Evolutionary conservation across 441 rosid species (phyloP), one percentile per base, ranked within the genome.

Genomic region (Omphalea diandra): DNA sequence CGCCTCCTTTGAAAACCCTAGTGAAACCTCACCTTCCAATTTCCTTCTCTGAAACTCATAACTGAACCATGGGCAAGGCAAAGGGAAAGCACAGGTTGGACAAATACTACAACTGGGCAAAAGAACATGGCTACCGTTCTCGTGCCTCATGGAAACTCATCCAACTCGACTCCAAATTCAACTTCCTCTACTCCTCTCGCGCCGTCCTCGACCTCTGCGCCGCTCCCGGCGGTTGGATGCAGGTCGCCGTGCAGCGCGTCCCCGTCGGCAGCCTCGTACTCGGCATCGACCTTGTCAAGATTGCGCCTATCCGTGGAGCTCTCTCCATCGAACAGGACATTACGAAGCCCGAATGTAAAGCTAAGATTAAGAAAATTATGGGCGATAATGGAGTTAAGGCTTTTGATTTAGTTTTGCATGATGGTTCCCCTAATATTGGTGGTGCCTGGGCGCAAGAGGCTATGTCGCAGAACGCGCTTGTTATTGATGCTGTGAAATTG

Each of bases 191-290:
- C 67, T 75, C 87, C 22, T 75, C 97, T 2, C 88, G 75, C 49
- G 90, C 89, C 49, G 93, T 91, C 52, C 97, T 94, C 81, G 97
- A 90, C 69, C 97, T 91, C 64, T 91, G 97, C 76, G 97, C 98
- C 78, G 97, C 97, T 56, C 95, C 96, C 1, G 97, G 95, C 4
- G 93, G 98, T 31, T 90, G 98, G 98, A 91, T 91, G 98, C 98
- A 91, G 70, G 93, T 94, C 17, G 96, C 91, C 43, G 91, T 88
- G 24, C 80, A 87, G 87, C 90, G 90, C 18, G 91, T 80, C 22
- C 96, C 97, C 17, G 94, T 94, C 18, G 96, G 97, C 10, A 85
- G 93, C 70, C 91, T 94, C 57, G 93, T 94, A 54, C 81, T 94
- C 65, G 97, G 98, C 5, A 79, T 94, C 70, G 97, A 91, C 77